Evolutionary conservation across 371 early-diverging fungal genomes (phyloP), one percentile per base, ranked within the genome.

Genomic region (Syncephalastrum sp.): DNA sequence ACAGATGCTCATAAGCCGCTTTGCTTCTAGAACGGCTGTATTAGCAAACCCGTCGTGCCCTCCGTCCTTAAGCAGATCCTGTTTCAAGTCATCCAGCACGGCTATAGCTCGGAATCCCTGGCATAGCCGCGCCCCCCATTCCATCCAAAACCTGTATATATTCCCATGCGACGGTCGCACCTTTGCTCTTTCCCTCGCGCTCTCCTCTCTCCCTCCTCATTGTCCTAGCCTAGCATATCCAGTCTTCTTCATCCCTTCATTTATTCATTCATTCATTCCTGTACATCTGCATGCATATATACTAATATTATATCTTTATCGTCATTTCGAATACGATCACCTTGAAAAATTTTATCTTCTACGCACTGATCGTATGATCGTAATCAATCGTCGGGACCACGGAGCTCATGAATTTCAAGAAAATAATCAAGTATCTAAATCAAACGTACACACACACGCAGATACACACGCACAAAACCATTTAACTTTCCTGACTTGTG

Each of bases 341-440:
- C 38, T 33, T 6, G 38, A 33, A 33, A 33, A 33, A 33, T 33
- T 33, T 33, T 33, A 33, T 33, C 38, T 33, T 54, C 54, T 61
- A 79, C 23, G 79, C 61, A 47, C 79, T 79, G 17, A 91, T 90
- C 7, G 94, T 95, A 69, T 93, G 93, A 79, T 97, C 99, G 70
- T 97, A 98, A 64, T 98, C 98, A 58, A 98, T 95, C 14, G 97
- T 97, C 4, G 99, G 99, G 47, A 97, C 79, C 43, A 98, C 95
- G 29, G 91, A 87, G 55, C 90, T 90, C 88, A 98, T 94, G 67
- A 98, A 98, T 75, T 97, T 96, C 58, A 96, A 75, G 69, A 97
- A 97, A 58, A 96, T 85, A 52, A 96, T 82, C 65, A 97, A 72
- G 65, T 97, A 93, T 50, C 83, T 82, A 65, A 50, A 56, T 51